Conservation (phyloP, 371 early-diverging fungal genomes). For the Mucor sp. region DNA sequence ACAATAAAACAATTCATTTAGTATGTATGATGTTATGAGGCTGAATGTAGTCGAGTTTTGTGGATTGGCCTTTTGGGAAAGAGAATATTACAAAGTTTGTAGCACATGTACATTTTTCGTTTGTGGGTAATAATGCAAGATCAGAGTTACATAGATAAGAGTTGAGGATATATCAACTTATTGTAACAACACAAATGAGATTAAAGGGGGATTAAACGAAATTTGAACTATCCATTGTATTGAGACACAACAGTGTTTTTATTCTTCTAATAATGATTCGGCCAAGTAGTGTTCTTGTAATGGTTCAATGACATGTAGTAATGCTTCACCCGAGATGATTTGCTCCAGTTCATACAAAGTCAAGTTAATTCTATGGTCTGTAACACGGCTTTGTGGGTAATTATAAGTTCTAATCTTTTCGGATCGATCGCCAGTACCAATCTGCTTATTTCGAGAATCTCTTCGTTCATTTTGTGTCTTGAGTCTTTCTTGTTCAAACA, state of each 20-base stretch:
- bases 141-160: too few relatives aligned
- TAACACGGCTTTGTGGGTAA: constrained; percentile 81
- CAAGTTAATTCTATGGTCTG: constrained; percentile 83
- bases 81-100: too few relatives aligned
- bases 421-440: constrained; percentile 73
- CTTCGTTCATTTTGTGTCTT: constrained; percentile 61
- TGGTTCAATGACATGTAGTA: constrained; percentile 58
- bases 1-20: too few relatives aligned
- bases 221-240: neutral
- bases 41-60: too few relatives aligned
- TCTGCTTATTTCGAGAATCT: constrained; percentile 65
- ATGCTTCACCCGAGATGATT: constrained; percentile 60
- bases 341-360: constrained; percentile 73
- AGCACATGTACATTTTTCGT: too few relatives aligned
- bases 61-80: too few relatives aligned
- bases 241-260: constrained; percentile 1
- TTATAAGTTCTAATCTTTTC: constrained; percentile 91
- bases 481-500: constrained; percentile 75
- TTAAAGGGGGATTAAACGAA: too few relatives aligned
- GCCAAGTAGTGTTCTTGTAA: constrained; percentile 47
- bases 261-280: constrained; percentile 34
- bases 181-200: too few relatives aligned
- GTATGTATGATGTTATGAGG: too few relatives aligned
- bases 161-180: too few relatives aligned
- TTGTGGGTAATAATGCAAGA: too few relatives aligned